Conservation (phyloP, 148 eudicot species). For the Chenopodium album region DNA sequence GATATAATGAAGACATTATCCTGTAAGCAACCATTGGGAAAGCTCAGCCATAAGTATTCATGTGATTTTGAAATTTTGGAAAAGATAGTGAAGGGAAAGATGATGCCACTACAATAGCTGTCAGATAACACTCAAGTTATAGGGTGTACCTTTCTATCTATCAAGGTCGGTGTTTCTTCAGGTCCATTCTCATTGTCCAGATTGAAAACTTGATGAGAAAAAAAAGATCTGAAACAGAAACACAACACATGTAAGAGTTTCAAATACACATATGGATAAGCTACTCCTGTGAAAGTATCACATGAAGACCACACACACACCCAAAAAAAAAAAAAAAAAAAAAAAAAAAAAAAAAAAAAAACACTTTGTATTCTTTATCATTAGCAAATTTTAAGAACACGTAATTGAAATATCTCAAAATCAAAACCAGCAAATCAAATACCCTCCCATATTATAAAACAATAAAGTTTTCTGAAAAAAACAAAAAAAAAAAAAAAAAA, state of each 20-base stretch:
- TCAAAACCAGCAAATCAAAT: neutral
- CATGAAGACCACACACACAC: neutral
- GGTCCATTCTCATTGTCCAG: conserved; percentile 80
- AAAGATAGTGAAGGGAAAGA: conserved; percentile 10
- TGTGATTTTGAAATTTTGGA: neutral
- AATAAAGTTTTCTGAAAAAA: neutral
- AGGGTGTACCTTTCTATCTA: conserved; percentile 74
- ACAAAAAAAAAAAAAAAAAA: neutral
- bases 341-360: too few relatives aligned
- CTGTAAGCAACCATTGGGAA: conserved; percentile 37
- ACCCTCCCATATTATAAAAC: neutral
- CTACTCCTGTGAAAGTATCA: neutral
- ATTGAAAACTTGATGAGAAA: conserved; percentile 82
- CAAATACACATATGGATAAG: neutral
- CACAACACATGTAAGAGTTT: conserved; percentile 21
- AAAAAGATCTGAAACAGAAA: conserved; percentile 66
- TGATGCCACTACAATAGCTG: neutral
- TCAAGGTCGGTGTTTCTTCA: conserved; percentile 86
- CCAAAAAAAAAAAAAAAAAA: too few relatives aligned
- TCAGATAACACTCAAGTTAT: neutral
- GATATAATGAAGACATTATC: conserved; percentile 97
- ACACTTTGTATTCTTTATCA: too few relatives aligned
- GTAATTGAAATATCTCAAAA: neutral
- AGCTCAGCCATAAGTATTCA: conserved; percentile 7
- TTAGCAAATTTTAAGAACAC: neutral